These are phyloP conservation scores for Neospora caninum DNA, from an alignment of 169 alveolate species.

Conservation along the genomic window DNA sequence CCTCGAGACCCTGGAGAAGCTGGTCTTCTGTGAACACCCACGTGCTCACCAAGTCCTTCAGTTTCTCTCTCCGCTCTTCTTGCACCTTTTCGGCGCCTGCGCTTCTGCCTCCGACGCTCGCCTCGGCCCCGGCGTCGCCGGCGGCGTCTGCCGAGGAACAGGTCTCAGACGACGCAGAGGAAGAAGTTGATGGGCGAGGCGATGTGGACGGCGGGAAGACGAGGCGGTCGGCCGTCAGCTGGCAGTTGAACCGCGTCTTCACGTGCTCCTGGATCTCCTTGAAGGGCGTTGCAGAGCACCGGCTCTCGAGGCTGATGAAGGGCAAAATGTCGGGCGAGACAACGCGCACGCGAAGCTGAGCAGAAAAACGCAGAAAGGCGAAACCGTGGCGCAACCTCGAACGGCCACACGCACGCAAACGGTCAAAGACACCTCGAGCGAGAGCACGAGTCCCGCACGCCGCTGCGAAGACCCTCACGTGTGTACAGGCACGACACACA, in stretches of 20 bases:
- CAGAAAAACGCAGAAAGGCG: neutral
- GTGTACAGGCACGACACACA: neutral
- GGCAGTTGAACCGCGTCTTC: neutral
- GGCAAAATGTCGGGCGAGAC: slow-evolving; percentile 7
- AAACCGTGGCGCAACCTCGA: neutral
- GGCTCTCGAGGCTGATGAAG: neutral
- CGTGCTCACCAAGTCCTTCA: neutral
- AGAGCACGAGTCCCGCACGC: neutral
- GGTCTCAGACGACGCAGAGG: neutral
- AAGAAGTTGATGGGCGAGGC: neutral
- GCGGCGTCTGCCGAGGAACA: neutral
- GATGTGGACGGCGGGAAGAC: neutral
- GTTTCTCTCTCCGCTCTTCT: neutral
- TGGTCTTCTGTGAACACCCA: slow-evolving; percentile 14
- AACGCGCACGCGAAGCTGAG: slow-evolving; percentile 40
- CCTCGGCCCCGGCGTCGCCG: neutral
- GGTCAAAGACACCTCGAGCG: neutral
- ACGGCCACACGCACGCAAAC: neutral
- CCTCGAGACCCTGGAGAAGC: neutral
- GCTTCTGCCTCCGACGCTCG: neutral
- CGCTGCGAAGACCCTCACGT: neutral
- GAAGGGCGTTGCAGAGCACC: neutral
- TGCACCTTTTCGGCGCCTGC: neutral
- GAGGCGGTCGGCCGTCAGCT: neutral
- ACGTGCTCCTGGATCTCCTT: neutral